These are phyloP conservation scores for Halophytophthora polymorphica DNA, from an alignment of 352 stramenopile species.

Conservation along the genomic window DNA sequence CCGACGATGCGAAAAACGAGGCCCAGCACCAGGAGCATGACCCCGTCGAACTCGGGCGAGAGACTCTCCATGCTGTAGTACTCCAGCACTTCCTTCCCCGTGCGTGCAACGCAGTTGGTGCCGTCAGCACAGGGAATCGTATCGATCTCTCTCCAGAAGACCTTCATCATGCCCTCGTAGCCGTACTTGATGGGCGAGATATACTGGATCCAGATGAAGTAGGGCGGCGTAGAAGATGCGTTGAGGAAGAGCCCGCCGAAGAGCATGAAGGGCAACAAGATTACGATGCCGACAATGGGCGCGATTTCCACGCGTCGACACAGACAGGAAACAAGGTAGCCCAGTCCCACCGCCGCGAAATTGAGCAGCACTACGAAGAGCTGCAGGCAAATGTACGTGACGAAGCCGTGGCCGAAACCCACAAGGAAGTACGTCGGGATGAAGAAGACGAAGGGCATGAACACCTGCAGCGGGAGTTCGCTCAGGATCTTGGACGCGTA, in stretches of 20 bases:
- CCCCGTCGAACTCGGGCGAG: constrained; percentile 19
- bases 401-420: constrained; percentile 25
- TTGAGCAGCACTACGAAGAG: constrained; percentile 33
- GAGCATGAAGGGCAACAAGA: constrained; percentile 45
- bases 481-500: constrained; percentile 50
- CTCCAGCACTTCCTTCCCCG: constrained; percentile 27
- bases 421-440: constrained; percentile 45
- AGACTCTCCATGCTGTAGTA: constrained; percentile 40
- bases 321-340: constrained; percentile 41
- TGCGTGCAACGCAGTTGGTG: constrained; percentile 26
- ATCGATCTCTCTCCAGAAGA: constrained; percentile 37
- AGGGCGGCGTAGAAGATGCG: constrained; percentile 23
- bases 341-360: constrained; percentile 26
- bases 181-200: constrained; percentile 57
- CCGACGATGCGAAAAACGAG: constrained; percentile 32
- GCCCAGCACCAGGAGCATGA: constrained; percentile 33
- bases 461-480: constrained; percentile 41
- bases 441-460: constrained; percentile 39
- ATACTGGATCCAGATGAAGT: constrained; percentile 61
- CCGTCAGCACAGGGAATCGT: constrained; percentile 30
- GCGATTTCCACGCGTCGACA: constrained; percentile 28
- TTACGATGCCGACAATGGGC: constrained; percentile 37
- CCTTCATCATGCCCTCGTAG: constrained; percentile 40
- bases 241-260: constrained; percentile 55
- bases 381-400: constrained; percentile 37